Evolutionary conservation across 1,284 basidiomycete genomes (phyloP), one percentile per base, ranked within the genome.

Genomic region (Thecaphora frezii): DNA sequence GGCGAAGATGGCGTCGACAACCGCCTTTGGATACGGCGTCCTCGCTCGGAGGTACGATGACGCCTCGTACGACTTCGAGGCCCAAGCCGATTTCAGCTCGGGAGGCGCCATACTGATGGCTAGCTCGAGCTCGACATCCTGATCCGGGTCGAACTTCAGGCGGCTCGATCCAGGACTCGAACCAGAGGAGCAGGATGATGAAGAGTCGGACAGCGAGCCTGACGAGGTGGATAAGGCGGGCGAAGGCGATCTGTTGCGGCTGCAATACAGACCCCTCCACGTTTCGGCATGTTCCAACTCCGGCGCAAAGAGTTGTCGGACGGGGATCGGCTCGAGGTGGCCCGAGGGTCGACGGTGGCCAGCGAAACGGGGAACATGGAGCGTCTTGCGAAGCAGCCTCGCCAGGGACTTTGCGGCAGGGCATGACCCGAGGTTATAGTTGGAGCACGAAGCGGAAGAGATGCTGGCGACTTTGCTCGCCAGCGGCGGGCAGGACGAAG

Each of bases 21-120:
- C 57, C 0, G 58, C 57, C n/a, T 58, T 49, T 1, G 63, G 63
- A n/a, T 66, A 66, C 1, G 63, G 55, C 22, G 63, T 66, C 3
- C 63, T 51, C 14, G 63, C 58, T 1, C 55, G 54, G n/a, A 66
- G 47, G 28, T 66, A 66, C 25, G 58, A 54, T 48, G 48, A 54
- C 0, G 63, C 58, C 12, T 61, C 57, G 50, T 66, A 62, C 13
- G 58, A 66, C 39, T 54, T 54, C 25, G 57, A 51, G 42, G 54
- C 54, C 63, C 63, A 66, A 1, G 63, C 63, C 3, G 58, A 62
- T 18, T 55, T 58, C 19, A 66, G 46, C 19, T 51, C 36, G 37
- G 56, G 54, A 16, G 63, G 63, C 9, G 54, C 63, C 63, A 61
- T 66, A 13, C 53, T 54, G 16, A 66, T 33, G 23, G 63, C 63